Base-by-base conservation (phyloP, 805 yeast genomes). In the Zygosaccharomyces lentus region DNA sequence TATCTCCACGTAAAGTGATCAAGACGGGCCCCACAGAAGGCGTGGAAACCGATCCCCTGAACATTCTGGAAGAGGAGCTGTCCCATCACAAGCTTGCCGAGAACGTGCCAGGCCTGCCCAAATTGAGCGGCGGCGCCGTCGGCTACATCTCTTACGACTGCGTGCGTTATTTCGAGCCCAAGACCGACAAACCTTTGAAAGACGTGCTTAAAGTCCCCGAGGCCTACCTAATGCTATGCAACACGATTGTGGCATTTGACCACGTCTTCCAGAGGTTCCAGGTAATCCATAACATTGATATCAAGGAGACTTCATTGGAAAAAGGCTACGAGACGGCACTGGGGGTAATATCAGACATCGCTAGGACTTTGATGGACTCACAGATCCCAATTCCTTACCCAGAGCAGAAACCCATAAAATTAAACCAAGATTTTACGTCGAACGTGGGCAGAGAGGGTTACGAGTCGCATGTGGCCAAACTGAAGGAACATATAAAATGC, bases 111-210 rank as follows among this genome's bases (percentile, higher is more conserved):
- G 95, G 95, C 34, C 71, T 90, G 41, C 87, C 96, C 10, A 78
- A 76, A 52, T 70, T 89, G 47, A 82, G 90, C 56, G 99, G 99
- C 47, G 99, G 99, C 52, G 98, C 98, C 5, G 77, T 91, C 45
- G 99, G 99, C 1, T 93, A 89, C 63, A 81, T 93, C 36, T 87
- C 97, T 1, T 93, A 93, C 60, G 99, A 93, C 66, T 93, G 99
- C 72, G 85, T 93, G 60, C 86, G 88, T 64, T 93, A 93, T 67
- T 93, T 93, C 56, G 99, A 93, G 69, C 99, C 99, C 49, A 82
- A 76, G 56, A 91, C 98, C 1, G 76, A 75, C 49, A 78, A 87
- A 53, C 75, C 71, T 2, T 72, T 90, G 55, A 80, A 84, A 55
- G 98, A 93, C 65, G 82, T 83, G 1, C 70, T 93, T 56, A 67